A percentile compares a stretch with the other conserved stretches of the same genome.
These are phyloP conservation scores for Tetrahymena elliotti DNA, from an alignment of 73 alveolate genomes.

Conservation along the genomic window DNA sequence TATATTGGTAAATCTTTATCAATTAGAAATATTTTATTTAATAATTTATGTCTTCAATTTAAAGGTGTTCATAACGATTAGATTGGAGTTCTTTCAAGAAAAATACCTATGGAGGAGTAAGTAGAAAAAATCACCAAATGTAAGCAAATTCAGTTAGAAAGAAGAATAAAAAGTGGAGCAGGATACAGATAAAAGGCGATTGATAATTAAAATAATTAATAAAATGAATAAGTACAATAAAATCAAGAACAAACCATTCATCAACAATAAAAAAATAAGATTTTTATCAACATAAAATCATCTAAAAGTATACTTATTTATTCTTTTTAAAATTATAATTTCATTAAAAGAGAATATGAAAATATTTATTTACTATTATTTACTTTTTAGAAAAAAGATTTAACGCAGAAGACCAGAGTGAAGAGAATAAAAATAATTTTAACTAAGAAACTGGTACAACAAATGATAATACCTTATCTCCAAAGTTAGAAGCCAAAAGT, in stretches of 20 bases:
- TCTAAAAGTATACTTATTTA: not conserved
- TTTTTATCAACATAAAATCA: not conserved
- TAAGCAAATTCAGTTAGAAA: not conserved
- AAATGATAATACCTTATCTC: not conserved
- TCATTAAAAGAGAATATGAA: too few species aligned
- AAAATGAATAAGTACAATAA: not conserved
- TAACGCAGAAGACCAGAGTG: not conserved
- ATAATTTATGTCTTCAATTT: too few species aligned
- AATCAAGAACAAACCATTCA: not conserved
- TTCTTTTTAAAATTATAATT: not conserved
- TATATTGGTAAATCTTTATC: not conserved
- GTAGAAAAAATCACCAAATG: not conserved
- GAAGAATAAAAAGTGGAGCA: not conserved
- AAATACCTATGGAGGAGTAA: not conserved
- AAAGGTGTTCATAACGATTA: not conserved
- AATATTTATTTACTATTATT: too few species aligned
- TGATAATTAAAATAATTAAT: not conserved
- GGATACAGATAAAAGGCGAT: not conserved
- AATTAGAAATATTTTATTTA: too few species aligned
- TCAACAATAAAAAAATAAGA: not conserved
- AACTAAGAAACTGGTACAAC: not conserved
- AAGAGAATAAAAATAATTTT: not conserved
- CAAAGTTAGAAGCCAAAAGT: not conserved
- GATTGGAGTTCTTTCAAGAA: not conserved
- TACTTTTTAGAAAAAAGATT: not conserved